Percentiles rank a stretch among this genome's conserved stretches.
Conservation (phyloP, 164 flowering plant genomes). For the Annona squamosa region DNA sequence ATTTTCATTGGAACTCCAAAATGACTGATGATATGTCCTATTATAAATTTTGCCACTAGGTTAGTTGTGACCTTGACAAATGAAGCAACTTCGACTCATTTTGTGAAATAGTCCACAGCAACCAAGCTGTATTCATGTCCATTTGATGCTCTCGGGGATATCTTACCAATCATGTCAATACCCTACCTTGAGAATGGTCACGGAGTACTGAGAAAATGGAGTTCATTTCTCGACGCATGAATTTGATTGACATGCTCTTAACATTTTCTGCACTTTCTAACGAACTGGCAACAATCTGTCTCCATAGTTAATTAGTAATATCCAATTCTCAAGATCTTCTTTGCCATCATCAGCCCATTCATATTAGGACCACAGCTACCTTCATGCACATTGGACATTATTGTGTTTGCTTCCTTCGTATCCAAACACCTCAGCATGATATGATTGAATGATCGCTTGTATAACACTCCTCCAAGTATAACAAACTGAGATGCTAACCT, state of each 20-base stretch:
- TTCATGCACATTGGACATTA: not conserved
- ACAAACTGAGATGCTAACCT: not conserved
- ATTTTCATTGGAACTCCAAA: too few species aligned
- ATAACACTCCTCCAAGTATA: not conserved
- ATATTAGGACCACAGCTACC: not conserved
- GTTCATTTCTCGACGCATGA: not conserved
- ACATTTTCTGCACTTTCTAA: not conserved
- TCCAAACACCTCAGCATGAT: not conserved
- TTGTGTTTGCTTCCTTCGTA: not conserved
- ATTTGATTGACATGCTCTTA: not conserved
- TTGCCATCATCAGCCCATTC: not conserved
- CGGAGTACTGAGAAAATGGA: not conserved
- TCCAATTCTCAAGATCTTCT: not conserved
- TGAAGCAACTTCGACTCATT: too few species aligned
- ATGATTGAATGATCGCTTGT: not conserved
- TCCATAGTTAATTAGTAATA: not conserved
- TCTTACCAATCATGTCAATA: too few species aligned
- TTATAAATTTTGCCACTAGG: too few species aligned
- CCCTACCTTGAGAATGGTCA: too few species aligned
- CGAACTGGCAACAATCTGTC: not conserved
- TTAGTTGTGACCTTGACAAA: too few species aligned
- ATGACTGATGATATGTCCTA: too few species aligned
- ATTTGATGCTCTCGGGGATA: too few species aligned
- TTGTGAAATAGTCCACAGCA: too few species aligned
- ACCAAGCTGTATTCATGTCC: too few species aligned